phyloP scores from a whole-genome alignment of 2,329 filamentous ascomycete species.

The Phialocephala subalpina region DNA sequence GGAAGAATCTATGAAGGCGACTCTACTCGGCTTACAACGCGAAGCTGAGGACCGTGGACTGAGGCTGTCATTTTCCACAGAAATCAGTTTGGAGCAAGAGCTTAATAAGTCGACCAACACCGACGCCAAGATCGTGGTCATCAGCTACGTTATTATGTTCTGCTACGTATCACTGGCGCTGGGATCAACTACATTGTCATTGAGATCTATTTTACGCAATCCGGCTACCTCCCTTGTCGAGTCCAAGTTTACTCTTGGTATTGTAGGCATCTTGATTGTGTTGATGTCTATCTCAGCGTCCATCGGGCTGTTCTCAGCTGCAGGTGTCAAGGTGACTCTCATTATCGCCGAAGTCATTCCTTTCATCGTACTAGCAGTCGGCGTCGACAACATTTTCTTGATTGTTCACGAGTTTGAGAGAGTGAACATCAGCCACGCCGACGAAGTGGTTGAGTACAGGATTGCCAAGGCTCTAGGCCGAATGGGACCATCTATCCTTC shows the following conservation, averaged over 20 bases:
- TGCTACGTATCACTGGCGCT: slow-evolving; percentile 93
- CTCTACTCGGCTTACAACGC: slow-evolving; percentile 78
- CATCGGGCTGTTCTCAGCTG: slow-evolving; percentile 92
- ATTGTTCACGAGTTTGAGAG: slow-evolving; percentile 98
- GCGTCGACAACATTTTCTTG: slow-evolving; percentile 98
- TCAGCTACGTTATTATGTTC: slow-evolving; percentile 99
- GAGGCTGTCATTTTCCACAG: slow-evolving; percentile 91
- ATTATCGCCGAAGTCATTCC: slow-evolving; percentile 99
- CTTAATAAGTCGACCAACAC: slow-evolving; percentile 98
- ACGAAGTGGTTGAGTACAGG: slow-evolving; percentile 85
- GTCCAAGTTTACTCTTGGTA: slow-evolving; percentile 95
- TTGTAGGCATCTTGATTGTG: slow-evolving; percentile 93
- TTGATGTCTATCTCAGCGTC: slow-evolving; percentile 97
- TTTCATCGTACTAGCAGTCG: slow-evolving; percentile 94
- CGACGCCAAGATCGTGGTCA: slow-evolving; percentile 93
- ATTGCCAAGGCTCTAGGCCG: slow-evolving; percentile 89
- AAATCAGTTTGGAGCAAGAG: slow-evolving; percentile 93
- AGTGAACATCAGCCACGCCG: slow-evolving; percentile 90
- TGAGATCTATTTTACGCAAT: slow-evolving; percentile 80
- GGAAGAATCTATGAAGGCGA: slow-evolving; percentile 79
- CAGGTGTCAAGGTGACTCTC: slow-evolving; percentile 90
- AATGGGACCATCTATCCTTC: slow-evolving; percentile 95
- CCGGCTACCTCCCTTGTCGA: slow-evolving; percentile 88
- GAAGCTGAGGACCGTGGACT: slow-evolving; percentile 83
- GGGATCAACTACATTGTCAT: slow-evolving; percentile 83